Percentiles rank a stretch among this genome's conserved stretches.
These are phyloP conservation scores for Ambrosiella cleistominuta DNA, from an alignment of 2,329 filamentous ascomycete species.

Conservation along the genomic window DNA sequence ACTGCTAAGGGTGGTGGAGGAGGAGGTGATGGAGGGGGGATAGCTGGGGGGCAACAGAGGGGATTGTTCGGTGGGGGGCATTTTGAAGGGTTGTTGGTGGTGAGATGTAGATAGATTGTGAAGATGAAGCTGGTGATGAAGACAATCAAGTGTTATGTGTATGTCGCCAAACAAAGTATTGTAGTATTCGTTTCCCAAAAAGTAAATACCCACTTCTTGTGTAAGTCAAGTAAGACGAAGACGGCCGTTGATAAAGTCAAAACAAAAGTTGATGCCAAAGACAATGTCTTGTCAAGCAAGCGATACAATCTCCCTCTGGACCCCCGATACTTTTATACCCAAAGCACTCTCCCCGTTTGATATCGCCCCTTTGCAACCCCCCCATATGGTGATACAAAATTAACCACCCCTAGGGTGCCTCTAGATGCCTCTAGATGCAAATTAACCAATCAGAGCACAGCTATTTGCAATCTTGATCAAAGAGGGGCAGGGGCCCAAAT, in stretches of 20 bases:
- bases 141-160: background rate
- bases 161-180: background rate
- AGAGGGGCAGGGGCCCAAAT: background rate
- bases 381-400: background rate
- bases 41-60: slow-evolving; percentile 7
- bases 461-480: background rate
- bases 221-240: background rate
- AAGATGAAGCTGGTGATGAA: background rate
- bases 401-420: background rate
- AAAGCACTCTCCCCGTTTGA: background rate
- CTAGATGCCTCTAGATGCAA: background rate
- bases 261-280: background rate
- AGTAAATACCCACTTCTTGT: background rate
- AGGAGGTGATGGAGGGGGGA: slow-evolving; percentile 13
- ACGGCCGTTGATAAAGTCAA: background rate
- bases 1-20: slow-evolving; percentile 13
- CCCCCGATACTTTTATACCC: background rate
- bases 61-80: slow-evolving; percentile 3
- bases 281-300: background rate
- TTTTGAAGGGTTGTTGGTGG: background rate
- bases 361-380: background rate
- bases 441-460: background rate
- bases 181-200: background rate
- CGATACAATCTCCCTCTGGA: too few species aligned
- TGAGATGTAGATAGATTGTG: background rate